A percentile compares a stretch with the other conserved stretches of the same genome.
Conservation (phyloP, 1,284 basidiomycete species). For the Irpex lacteus region DNA sequence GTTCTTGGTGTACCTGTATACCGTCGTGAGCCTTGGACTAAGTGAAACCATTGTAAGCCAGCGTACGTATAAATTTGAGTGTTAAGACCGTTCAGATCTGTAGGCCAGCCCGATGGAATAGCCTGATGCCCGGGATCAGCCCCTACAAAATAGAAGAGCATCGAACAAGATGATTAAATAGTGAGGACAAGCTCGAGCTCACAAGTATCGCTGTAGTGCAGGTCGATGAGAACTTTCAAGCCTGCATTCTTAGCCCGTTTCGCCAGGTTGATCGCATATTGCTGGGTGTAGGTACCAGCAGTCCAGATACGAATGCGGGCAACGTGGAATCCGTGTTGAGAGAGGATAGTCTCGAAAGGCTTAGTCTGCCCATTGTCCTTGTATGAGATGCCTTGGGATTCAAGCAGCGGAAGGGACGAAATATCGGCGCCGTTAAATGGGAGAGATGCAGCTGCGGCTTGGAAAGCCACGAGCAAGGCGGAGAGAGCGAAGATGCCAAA, state of each 20-base stretch:
- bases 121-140: slow-evolving; percentile 61
- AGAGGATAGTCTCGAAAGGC: slow-evolving; percentile 53
- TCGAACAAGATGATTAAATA: background rate
- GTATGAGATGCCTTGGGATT: slow-evolving; percentile 47
- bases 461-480: background rate
- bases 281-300: slow-evolving; percentile 51
- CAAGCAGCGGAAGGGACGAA: slow-evolving; percentile 54
- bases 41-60: too few species aligned
- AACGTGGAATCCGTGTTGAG: slow-evolving; percentile 52
- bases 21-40: background rate
- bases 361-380: slow-evolving; percentile 41
- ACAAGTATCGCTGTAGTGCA: slow-evolving; percentile 68
- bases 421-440: slow-evolving; percentile 59
- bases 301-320: slow-evolving; percentile 65
- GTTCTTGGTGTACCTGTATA: slow-evolving; percentile 46
- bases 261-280: slow-evolving; percentile 52
- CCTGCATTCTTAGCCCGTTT: slow-evolving; percentile 56
- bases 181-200: slow-evolving; percentile 14
- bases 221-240: slow-evolving; percentile 54
- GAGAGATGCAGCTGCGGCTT: slow-evolving; percentile 20
- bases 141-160: slow-evolving; percentile 35
- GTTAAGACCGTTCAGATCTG: slow-evolving; percentile 45
- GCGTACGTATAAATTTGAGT: slow-evolving; percentile 51
- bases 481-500: background rate
- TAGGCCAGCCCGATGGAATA: slow-evolving; percentile 59